Conservation (phyloP, 495 filamentous ascomycete species). For the Xylaria palmicola region DNA sequence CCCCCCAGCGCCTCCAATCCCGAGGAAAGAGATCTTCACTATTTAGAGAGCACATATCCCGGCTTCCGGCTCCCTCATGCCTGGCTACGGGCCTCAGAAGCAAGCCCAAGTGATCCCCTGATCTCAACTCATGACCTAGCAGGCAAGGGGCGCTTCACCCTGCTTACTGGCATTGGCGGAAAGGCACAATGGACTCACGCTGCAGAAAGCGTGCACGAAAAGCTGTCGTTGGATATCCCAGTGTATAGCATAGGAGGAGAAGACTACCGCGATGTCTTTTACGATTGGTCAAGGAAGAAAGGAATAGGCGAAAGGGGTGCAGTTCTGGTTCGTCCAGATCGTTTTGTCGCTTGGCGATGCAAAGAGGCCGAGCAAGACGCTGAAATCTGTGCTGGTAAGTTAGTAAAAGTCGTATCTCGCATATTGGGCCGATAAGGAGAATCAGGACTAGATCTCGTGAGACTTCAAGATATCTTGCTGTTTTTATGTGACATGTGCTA, state of each 20-base stretch:
- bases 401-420: neutral
- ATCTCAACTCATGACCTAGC: constrained; percentile 54
- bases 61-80: constrained; percentile 53
- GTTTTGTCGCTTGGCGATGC: constrained; percentile 44
- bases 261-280: constrained; percentile 41
- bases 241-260: constrained; percentile 39
- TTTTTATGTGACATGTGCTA: neutral
- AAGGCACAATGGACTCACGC: constrained; percentile 25
- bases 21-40: constrained; percentile 32
- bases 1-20: constrained; percentile 20
- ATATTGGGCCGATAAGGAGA: neutral
- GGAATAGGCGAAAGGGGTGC: constrained; percentile 43
- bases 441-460: neutral
- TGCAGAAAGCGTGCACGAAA: constrained; percentile 18
- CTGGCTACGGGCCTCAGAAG: constrained; percentile 47
- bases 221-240: constrained; percentile 25
- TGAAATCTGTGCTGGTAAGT: neutral
- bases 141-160: constrained; percentile 47
- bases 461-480: neutral
- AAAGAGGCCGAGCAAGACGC: neutral
- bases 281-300: constrained; percentile 34
- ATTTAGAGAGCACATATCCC: constrained; percentile 43
- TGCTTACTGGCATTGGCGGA: constrained; percentile 53
- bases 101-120: constrained; percentile 29
- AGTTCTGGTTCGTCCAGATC: constrained; percentile 43